Base-by-base conservation (phyloP, 345 rosid genomes). In the Aquilaria yunnanensis region DNA sequence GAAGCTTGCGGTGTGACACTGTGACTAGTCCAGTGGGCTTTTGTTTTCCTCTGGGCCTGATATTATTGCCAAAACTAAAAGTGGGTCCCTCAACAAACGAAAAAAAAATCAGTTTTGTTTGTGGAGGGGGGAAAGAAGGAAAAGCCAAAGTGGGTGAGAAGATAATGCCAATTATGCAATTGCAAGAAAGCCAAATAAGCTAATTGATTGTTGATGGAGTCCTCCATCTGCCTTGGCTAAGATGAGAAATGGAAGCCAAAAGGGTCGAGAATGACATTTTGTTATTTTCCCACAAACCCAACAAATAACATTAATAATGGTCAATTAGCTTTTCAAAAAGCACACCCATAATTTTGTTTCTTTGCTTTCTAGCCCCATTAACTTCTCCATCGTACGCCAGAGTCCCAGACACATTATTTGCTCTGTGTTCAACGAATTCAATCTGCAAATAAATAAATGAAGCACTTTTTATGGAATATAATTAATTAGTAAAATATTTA, bases 311-410 rank as follows among this genome's bases (percentile, higher is more conserved):
- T 2, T 12, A 14, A 29, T 63, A 14, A 62, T 32, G 51, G 72
- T 59, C 33, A 47, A 47, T n/a, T 37, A 52, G 56, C 51, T 48
- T 64, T 70, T 11, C 48, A 47, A 64, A 37, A 70, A 59, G 69
- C 53, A 7, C 32, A 14, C 54, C 54, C 46, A 56, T 57, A 62
- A 61, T 61, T 61, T 56, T 66, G 70, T 52, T 62, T 51, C 50
- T 11, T 47, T 12, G 54, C 48, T n/a, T 12, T 6, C 23, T 3
- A 52, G 37, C 57, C 7, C 47, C 66, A 64, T 54, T 1, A 51
- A 37, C 43, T 2, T 37, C 43, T 37, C 43, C 43, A 37, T 37
- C 43, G 2, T 37, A 3, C 7, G 43, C 43, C 2, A 37, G 2
- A 37, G 43, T 37, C 8, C 43, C 43, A 3, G 4, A 37, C 43